These are phyloP conservation scores for Echites panduratus DNA, from an alignment of 257 asterid genomes.

Conservation along the genomic window DNA sequence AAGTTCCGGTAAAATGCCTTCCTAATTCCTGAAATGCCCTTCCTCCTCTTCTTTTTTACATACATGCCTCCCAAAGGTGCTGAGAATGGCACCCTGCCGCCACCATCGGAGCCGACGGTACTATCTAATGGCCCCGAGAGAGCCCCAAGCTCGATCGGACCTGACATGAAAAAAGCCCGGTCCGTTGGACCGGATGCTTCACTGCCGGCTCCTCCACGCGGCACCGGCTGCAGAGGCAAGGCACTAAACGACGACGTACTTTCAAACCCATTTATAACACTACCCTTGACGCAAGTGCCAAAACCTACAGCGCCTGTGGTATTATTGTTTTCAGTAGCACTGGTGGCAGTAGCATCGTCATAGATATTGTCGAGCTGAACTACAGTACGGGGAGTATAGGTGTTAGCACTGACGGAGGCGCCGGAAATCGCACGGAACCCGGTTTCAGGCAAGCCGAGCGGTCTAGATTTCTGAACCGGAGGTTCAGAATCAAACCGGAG, in stretches of 20 bases:
- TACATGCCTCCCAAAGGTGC: conserved; percentile 79
- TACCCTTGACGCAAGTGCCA: conserved; percentile 40
- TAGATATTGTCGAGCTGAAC: conserved; percentile 51
- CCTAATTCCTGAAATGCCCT: conserved; percentile 64
- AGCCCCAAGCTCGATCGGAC: conserved; percentile 92
- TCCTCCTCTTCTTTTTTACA: conserved; percentile 65
- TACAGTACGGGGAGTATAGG: conserved; percentile 75
- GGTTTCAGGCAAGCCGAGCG: conserved; percentile 47
- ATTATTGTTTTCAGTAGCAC: conserved; percentile 9
- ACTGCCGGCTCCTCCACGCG: conserved; percentile 60
- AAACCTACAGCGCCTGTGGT: conserved; percentile 30
- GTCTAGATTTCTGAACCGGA: conserved; percentile 36
- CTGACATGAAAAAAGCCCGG: conserved; percentile 89
- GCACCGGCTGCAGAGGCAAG: conserved; percentile 83
- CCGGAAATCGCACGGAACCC: conserved; percentile 97
- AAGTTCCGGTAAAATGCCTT: conserved; percentile 73
- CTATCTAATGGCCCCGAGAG: conserved; percentile 79
- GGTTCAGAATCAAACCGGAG: conserved; percentile 79
- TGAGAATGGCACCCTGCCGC: conserved; percentile 62
- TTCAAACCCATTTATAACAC: conserved; percentile 70
- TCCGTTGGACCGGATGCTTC: conserved; percentile 67
- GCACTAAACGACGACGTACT: conserved; percentile 85
- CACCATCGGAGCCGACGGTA: conserved; percentile 26
- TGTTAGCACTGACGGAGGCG: conserved; percentile 87
- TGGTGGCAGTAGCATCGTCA: conserved; percentile 40